Conservation (phyloP, 768 basidiomycete genomes). For the Boletus rubropictus region DNA sequence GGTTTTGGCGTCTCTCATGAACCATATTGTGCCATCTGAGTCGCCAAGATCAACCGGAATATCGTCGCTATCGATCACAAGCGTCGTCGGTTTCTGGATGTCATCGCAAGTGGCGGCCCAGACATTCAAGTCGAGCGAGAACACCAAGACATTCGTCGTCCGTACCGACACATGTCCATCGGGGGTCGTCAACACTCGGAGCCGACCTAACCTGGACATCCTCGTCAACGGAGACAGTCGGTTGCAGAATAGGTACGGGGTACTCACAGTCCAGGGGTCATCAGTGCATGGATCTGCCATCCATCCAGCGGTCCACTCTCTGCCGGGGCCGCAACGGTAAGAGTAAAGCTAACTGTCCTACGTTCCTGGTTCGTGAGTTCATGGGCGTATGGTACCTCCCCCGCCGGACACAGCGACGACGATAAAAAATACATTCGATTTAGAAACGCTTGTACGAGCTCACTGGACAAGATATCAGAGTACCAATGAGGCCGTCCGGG, state of each 20-base stretch:
- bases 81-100: neutral
- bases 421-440: slow-evolving; percentile 27
- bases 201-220: slow-evolving; percentile 15
- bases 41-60: neutral
- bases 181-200: slow-evolving; percentile 9
- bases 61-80: slow-evolving; percentile 14
- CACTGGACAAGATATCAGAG: slow-evolving; percentile 48
- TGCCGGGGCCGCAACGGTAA: slow-evolving; percentile 65
- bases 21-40: slow-evolving; percentile 2
- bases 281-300: slow-evolving; percentile 55
- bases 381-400: neutral
- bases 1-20: slow-evolving; percentile 3
- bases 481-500: slow-evolving; percentile 68
- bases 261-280: slow-evolving; percentile 63
- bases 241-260: neutral
- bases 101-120: neutral
- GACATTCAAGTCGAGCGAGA: slow-evolving; percentile 16
- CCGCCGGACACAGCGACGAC: neutral
- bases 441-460: slow-evolving; percentile 53
- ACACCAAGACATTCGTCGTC: slow-evolving; percentile 23
- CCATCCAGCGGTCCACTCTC: slow-evolving; percentile 71
- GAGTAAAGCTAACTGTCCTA: slow-evolving; percentile 42
- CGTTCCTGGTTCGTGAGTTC: neutral
- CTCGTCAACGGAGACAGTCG: neutral
- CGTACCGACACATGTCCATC: slow-evolving; percentile 11